Conservation (phyloP, 169 alveolate species). For the Hepatocystis sp. region DNA sequence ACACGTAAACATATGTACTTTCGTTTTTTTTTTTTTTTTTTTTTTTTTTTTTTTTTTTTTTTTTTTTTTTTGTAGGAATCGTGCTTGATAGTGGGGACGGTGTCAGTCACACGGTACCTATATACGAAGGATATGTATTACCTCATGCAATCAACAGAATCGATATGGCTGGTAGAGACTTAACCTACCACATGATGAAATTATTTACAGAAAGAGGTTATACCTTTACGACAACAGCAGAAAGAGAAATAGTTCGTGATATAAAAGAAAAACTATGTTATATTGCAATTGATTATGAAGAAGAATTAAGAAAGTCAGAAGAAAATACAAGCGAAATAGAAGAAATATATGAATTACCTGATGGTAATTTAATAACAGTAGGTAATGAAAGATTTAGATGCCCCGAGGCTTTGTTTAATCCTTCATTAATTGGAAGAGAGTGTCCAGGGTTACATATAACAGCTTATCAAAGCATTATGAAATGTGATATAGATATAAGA, state of each 20-base stretch:
- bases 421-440: conserved; percentile 95
- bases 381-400: conserved; percentile 97
- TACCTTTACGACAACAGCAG: conserved; percentile 97
- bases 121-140: conserved; percentile 99
- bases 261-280: conserved; percentile 98
- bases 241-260: conserved; percentile 97
- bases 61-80: conserved; percentile 75
- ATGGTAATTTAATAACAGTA: conserved; percentile 96
- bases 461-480: conserved; percentile 96
- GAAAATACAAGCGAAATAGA: conserved; percentile 93
- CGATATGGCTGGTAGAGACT: conserved; percentile 99
- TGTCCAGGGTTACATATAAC: conserved; percentile 97
- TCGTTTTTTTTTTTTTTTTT: neutral
- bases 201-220: conserved; percentile 97
- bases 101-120: conserved; percentile 98
- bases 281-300: conserved; percentile 97
- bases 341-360: conserved; percentile 98
- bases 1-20: neutral
- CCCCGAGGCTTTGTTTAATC: conserved; percentile 98
- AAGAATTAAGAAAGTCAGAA: conserved; percentile 91
- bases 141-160: conserved; percentile 97
- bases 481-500: conserved; percentile 97
- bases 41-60: conserved; percentile 1
- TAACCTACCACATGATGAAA: conserved; percentile 95
- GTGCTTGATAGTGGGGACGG: conserved; percentile 99